phyloP scores from a whole-genome alignment of 768 basidiomycete species.

The Chiua virens region DNA sequence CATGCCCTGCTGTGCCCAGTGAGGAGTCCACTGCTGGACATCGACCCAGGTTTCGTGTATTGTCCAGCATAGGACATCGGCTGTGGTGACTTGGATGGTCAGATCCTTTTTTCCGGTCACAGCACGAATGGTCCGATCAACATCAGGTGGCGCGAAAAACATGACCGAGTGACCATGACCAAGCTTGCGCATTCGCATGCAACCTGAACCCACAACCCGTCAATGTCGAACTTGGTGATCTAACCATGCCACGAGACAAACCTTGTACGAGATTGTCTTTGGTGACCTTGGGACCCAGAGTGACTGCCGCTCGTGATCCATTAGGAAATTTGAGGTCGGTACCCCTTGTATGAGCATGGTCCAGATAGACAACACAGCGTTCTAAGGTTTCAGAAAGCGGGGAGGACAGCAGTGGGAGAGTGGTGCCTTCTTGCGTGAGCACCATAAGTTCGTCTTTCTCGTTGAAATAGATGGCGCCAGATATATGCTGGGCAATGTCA shows the following conservation, averaged over 20 bases:
- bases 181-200: conserved; percentile 50
- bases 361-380: conserved; percentile 47
- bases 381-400: conserved; percentile 39
- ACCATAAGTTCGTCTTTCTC: conserved; percentile 35
- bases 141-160: conserved; percentile 44
- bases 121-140: no score
- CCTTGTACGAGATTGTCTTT: conserved; percentile 52
- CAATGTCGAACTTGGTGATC: no score
- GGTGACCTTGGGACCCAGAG: conserved; percentile 44
- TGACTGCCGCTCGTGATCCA: no score
- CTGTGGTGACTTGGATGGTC: no score
- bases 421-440: conserved; percentile 33
- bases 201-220: conserved; percentile 34
- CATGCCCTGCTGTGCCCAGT: no score
- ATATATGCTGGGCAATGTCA: conserved; percentile 18
- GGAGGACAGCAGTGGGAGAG: conserved; percentile 39
- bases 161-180: conserved; percentile 45
- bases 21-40: no score
- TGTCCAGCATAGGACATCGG: no score
- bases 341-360: no score
- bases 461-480: conserved; percentile 43
- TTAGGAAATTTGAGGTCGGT: no score
- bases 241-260: conserved; percentile 14
- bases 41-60: no score
- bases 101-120: no score